Percentiles rank a stretch among this genome's conserved stretches.
Conservation (phyloP, 768 basidiomycete genomes). For the Amanita pseudoporphyria region DNA sequence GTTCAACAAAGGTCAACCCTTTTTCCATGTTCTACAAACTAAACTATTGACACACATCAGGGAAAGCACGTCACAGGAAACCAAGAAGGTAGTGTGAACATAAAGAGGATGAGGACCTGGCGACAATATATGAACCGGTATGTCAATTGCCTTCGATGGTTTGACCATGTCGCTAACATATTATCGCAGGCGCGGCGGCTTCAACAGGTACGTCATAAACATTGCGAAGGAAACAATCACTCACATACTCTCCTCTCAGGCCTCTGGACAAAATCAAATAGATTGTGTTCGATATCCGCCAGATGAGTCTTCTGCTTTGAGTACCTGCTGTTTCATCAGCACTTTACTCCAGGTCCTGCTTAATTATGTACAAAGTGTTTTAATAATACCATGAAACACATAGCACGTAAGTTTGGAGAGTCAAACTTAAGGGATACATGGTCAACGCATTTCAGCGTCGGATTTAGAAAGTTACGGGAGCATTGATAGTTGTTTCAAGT, state of each 20-base stretch:
- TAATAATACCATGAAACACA: not conserved
- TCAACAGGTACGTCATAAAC: conserved; percentile 51
- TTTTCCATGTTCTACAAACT: not conserved
- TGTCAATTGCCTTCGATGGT: conserved; percentile 9
- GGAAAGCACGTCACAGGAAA: conserved; percentile 77
- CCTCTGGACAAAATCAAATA: conserved; percentile 96
- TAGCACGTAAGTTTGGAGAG: too few species aligned
- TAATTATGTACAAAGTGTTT: not conserved
- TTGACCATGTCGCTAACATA: conserved; percentile 1
- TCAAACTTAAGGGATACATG: not conserved
- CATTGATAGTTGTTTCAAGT: not conserved
- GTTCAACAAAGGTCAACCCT: conserved; percentile 68
- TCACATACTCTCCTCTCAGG: conserved; percentile 28
- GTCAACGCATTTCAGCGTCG: too few species aligned
- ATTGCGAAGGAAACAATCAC: conserved; percentile 2
- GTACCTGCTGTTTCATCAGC: conserved; percentile 4
- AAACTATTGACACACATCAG: conserved; percentile 24
- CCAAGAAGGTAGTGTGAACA: conserved; percentile 54
- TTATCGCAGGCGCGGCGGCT: conserved; percentile 61
- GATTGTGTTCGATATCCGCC: conserved; percentile 1
- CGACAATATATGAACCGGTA: conserved; percentile 98
- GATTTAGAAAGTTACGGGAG: too few species aligned
- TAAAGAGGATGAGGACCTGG: conserved; percentile 88
- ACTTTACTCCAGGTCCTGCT: not conserved
- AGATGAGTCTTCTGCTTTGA: conserved; percentile 11